These are phyloP conservation scores for Coleophoma crateriformis DNA, from an alignment of 2,329 filamentous ascomycete species.

Conservation along the genomic window DNA sequence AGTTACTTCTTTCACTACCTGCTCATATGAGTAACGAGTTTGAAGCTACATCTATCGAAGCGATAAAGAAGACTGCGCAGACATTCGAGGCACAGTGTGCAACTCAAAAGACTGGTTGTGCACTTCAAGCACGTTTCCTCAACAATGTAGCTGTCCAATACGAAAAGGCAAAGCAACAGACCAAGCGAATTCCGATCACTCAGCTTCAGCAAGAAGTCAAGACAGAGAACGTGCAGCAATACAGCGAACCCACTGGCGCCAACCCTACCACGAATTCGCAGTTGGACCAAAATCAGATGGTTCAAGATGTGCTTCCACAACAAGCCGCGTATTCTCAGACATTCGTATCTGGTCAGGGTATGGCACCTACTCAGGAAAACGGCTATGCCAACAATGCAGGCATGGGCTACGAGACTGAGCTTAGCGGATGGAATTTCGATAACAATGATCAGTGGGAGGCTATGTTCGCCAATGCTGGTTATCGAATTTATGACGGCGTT, in stretches of 20 bases:
- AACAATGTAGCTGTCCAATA: constrained; percentile 17
- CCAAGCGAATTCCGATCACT: background rate
- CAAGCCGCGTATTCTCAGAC: background rate
- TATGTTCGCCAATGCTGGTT: constrained; percentile 1
- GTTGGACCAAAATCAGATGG: background rate
- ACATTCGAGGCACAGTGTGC: constrained; percentile 25
- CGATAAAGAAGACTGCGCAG: constrained; percentile 8
- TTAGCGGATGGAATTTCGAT: background rate
- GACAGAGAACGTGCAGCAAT: background rate
- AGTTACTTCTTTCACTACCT: constrained; percentile 16
- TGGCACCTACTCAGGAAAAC: background rate
- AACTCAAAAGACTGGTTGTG: constrained; percentile 21
- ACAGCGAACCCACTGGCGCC: background rate
- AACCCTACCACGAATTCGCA: background rate
- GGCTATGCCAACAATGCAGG: background rate
- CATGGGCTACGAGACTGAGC: background rate
- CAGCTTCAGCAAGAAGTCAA: background rate
- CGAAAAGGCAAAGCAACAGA: constrained; percentile 1
- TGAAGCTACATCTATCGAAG: constrained; percentile 8
- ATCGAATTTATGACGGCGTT: background rate
- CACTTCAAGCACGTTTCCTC: constrained; percentile 27
- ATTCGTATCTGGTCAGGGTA: background rate
- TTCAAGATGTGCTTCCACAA: background rate
- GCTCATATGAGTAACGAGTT: constrained; percentile 9
- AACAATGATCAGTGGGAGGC: constrained; percentile 1